These are phyloP conservation scores for Saccharomycopsis phalli DNA, from an alignment of 1,139 yeast species.

Conservation along the genomic window DNA sequence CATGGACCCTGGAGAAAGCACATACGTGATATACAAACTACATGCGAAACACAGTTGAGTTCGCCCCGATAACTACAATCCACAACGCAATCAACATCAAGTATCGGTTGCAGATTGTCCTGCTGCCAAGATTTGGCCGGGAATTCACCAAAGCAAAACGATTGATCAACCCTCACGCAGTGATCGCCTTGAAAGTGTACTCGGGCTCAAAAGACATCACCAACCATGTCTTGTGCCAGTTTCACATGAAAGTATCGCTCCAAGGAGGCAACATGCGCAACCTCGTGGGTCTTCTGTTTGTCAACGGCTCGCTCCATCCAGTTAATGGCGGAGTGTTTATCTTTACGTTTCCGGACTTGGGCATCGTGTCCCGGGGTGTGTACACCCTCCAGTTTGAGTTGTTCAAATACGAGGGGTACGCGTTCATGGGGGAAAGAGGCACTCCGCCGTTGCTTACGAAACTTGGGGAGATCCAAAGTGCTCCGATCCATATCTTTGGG, in stretches of 20 bases:
- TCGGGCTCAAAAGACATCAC: constrained; percentile 1
- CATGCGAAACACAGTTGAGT: constrained; percentile 2
- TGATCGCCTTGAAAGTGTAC: constrained; percentile 9
- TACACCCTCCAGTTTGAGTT: constrained; percentile 7
- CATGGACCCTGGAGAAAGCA: too few species aligned
- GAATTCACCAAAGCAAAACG: constrained; percentile 10
- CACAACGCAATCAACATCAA: not conserved
- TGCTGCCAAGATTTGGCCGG: constrained; percentile 8
- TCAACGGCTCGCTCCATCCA: not conserved
- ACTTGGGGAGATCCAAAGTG: not conserved
- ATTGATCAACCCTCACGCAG: constrained; percentile 8
- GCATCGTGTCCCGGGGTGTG: constrained; percentile 3
- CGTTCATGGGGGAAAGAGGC: not conserved
- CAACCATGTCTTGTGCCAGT: constrained; percentile 7
- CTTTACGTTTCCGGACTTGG: constrained; percentile 7
- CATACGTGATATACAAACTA: too few species aligned
- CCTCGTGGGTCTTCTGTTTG: not conserved
- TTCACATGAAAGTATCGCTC: constrained; percentile 1
- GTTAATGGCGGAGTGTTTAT: constrained; percentile 2
- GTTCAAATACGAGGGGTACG: constrained; percentile 9
- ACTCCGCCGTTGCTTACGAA: not conserved
- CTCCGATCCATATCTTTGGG: not conserved
- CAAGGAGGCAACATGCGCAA: not conserved
- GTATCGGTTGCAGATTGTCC: constrained; percentile 5
- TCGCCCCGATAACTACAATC: not conserved